Percentiles rank a stretch among this genome's conserved stretches.
Evolutionary conservation across 139 green algal genomes (phyloP).

Genomic region (Ulvella scutata): DNA sequence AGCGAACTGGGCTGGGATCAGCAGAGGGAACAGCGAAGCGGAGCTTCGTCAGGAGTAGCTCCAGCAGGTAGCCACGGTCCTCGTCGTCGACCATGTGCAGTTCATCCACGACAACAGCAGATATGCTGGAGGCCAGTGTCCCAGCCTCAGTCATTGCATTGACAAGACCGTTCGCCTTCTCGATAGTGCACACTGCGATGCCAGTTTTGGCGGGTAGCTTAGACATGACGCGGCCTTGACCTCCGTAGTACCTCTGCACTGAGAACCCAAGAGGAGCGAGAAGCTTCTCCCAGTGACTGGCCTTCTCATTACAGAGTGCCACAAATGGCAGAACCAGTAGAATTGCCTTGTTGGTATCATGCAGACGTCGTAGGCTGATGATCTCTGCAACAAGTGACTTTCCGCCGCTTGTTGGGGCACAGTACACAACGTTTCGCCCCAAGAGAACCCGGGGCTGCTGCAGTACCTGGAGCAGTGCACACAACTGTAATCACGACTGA

Average conservation of each 20-base stretch:
- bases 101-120: constrained; percentile 71
- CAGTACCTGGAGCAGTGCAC: too few species aligned
- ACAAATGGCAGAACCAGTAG: constrained; percentile 56
- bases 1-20: not conserved
- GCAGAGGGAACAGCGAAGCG: constrained; percentile 27
- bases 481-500: too few species aligned
- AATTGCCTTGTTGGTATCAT: constrained; percentile 5
- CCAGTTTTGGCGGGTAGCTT: constrained; percentile 9
- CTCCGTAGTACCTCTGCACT: constrained; percentile 8
- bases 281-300: constrained; percentile 17
- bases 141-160: constrained; percentile 54
- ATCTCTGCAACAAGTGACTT: constrained; percentile 62
- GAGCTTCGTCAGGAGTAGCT: constrained; percentile 96
- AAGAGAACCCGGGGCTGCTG: constrained; percentile 36
- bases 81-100: constrained; percentile 67
- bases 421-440: constrained; percentile 67
- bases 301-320: constrained; percentile 47
- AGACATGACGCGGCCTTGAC: not conserved
- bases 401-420: constrained; percentile 58
- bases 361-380: constrained; percentile 36
- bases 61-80: constrained; percentile 77
- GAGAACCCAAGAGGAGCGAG: constrained; percentile 18
- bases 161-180: constrained; percentile 76
- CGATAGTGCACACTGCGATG: constrained; percentile 69
- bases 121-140: constrained; percentile 23